phyloP scores from a whole-genome alignment of 2,329 filamentous ascomycete genomes.

The Grosmannia huntii region DNA sequence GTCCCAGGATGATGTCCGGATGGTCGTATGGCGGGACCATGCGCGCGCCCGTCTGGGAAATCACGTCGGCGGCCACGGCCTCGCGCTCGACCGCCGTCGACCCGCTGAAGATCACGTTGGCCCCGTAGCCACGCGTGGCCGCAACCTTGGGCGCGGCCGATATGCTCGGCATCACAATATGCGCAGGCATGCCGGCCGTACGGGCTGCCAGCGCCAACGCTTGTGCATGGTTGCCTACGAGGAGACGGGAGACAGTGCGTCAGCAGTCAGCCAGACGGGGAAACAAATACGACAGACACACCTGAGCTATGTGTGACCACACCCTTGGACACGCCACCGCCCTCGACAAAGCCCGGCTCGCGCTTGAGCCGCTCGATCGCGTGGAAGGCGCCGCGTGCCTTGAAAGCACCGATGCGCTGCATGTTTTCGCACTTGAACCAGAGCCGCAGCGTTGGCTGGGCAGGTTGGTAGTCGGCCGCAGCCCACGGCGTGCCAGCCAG shows the following conservation, averaged over 20 bases:
- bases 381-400: conserved; percentile 82
- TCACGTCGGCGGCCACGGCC: conserved; percentile 56
- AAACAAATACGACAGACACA: conserved; percentile 11
- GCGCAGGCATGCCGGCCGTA: conserved; percentile 59
- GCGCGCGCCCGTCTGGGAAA: conserved; percentile 58
- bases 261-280: not conserved
- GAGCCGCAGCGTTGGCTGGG: conserved; percentile 54
- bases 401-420: conserved; percentile 86
- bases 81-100: conserved; percentile 72
- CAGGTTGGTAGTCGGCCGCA: conserved; percentile 24
- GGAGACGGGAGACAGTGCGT: too few relatives aligned
- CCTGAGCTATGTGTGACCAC: conserved; percentile 82
- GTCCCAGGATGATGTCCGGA: conserved; percentile 79
- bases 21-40: conserved; percentile 89
- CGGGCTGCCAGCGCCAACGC: conserved; percentile 76
- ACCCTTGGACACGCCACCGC: conserved; percentile 47
- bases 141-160: conserved; percentile 77
- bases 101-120: conserved; percentile 68
- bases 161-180: conserved; percentile 89
- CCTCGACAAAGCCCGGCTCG: conserved; percentile 48
- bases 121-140: conserved; percentile 66
- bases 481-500: conserved; percentile 2
- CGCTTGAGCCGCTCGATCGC: conserved; percentile 58
- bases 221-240: conserved; percentile 78
- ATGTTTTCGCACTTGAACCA: conserved; percentile 97